These are phyloP conservation scores for Auriscalpium vulgare DNA, from an alignment of 768 basidiomycete genomes.

Conservation along the genomic window DNA sequence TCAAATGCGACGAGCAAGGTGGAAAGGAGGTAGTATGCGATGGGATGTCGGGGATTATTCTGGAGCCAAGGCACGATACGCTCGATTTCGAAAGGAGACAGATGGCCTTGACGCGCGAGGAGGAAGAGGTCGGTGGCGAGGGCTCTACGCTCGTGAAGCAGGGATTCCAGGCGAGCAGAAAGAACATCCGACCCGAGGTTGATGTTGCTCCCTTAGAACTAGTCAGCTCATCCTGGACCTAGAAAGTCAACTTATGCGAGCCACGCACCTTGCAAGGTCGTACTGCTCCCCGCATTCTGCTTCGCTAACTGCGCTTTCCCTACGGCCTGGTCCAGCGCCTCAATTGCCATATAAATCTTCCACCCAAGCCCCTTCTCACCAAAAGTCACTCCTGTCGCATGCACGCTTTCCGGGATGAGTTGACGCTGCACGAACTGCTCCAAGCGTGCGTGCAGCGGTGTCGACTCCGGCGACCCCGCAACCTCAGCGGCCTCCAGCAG, in stretches of 20 bases:
- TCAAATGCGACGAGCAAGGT: slow-evolving; percentile 62
- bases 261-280: slow-evolving; percentile 47
- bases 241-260: not conserved
- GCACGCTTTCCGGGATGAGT: slow-evolving; percentile 34
- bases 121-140: slow-evolving; percentile 58
- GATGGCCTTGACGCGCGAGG: slow-evolving; percentile 53
- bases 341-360: slow-evolving; percentile 58
- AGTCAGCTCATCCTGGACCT: not conserved
- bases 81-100: slow-evolving; percentile 54
- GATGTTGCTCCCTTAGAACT: slow-evolving; percentile 29
- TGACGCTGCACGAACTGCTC: slow-evolving; percentile 47
- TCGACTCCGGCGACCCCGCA: slow-evolving; percentile 35
- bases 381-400: slow-evolving; percentile 5
- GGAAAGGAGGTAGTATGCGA: slow-evolving; percentile 63
- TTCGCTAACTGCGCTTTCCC: slow-evolving; percentile 46
- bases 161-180: slow-evolving; percentile 59
- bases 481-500: slow-evolving; percentile 58
- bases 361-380: slow-evolving; percentile 39
- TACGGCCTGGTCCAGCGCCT: slow-evolving; percentile 46
- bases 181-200: slow-evolving; percentile 60
- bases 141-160: slow-evolving; percentile 65
- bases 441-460: slow-evolving; percentile 43
- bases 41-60: slow-evolving; percentile 53
- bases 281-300: slow-evolving; percentile 56
- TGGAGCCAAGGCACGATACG: slow-evolving; percentile 65